Evolutionary conservation across 2,329 filamentous ascomycete species (phyloP).

Genomic region (Alternaria atra): DNA sequence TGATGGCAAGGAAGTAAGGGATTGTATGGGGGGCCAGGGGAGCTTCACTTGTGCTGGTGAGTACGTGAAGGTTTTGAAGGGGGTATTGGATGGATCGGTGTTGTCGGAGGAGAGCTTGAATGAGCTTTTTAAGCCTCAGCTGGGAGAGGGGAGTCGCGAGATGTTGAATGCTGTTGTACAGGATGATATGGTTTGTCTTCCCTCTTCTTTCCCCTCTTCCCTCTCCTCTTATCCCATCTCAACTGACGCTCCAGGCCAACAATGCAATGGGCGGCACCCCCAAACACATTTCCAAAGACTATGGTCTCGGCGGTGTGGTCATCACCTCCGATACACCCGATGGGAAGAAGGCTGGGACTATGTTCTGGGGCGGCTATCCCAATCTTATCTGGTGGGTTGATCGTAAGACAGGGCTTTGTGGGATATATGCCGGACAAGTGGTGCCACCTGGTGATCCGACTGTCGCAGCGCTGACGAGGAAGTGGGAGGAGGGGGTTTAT

Average conservation of each 20-base stretch:
- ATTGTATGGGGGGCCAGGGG: constrained; percentile 42
- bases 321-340: constrained; percentile 27
- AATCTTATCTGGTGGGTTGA: constrained; percentile 49
- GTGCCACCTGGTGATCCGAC: constrained; percentile 42
- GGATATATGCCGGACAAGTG: constrained; percentile 42
- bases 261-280: constrained; percentile 38
- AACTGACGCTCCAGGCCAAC: constrained; percentile 16
- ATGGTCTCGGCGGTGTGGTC: constrained; percentile 45
- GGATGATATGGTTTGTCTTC: constrained; percentile 22
- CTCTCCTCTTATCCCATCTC: not conserved
- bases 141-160: constrained; percentile 24
- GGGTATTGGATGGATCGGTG: constrained; percentile 38
- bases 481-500: constrained; percentile 29
- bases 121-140: constrained; percentile 44
- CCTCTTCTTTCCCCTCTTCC: no score
- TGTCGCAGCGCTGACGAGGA: constrained; percentile 19
- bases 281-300: constrained; percentile 31
- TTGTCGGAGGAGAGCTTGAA: constrained; percentile 29
- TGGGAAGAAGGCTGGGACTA: constrained; percentile 38
- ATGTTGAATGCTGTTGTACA: constrained; percentile 49
- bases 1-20: constrained; percentile 24
- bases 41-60: constrained; percentile 31
- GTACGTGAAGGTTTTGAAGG: constrained; percentile 44
- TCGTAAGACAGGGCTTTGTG: constrained; percentile 41
- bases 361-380: constrained; percentile 47